A percentile compares a stretch with the other conserved stretches of the same genome.
phyloP scores from a whole-genome alignment of 441 rosid genomes.

The Dalechampia spathulata region DNA sequence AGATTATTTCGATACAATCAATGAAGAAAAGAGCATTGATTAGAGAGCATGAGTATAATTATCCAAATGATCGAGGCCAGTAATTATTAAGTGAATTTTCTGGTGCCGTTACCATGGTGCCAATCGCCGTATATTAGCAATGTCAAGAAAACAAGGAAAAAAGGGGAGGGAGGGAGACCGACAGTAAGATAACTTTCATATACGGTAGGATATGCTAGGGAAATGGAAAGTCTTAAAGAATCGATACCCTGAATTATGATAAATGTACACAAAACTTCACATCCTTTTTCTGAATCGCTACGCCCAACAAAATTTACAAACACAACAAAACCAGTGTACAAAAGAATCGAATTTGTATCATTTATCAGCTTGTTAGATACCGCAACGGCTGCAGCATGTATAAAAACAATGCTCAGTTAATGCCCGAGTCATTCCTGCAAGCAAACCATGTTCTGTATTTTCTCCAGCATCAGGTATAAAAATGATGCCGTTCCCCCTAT shows the following conservation, averaged over 20 bases:
- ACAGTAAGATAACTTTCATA: too few relatives aligned
- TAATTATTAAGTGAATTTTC: too few relatives aligned
- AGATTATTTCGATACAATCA: too few relatives aligned
- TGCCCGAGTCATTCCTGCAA: constrained; percentile 17
- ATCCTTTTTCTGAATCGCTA: constrained; percentile 16
- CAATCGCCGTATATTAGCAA: too few relatives aligned
- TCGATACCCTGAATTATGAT: constrained; percentile 18
- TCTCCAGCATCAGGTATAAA: constrained; percentile 30
- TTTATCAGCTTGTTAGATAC: constrained; percentile 44
- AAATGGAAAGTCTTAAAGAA: constrained; percentile 1
- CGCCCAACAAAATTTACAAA: constrained; percentile 33
- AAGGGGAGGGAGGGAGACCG: too few relatives aligned
- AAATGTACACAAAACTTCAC: constrained; percentile 23
- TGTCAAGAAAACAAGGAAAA: too few relatives aligned
- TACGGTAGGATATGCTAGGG: neutral
- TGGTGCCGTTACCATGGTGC: too few relatives aligned
- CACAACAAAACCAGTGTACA: constrained; percentile 23
- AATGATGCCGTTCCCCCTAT: constrained; percentile 23
- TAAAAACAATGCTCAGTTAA: constrained; percentile 29
- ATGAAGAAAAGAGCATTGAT: too few relatives aligned
- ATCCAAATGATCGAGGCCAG: too few relatives aligned
- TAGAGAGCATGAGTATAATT: too few relatives aligned
- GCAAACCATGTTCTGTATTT: constrained; percentile 11
- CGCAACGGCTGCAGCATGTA: constrained; percentile 34
- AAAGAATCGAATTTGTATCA: constrained; percentile 32